phyloP scores from a whole-genome alignment of 2,329 filamentous ascomycete genomes.

The Sclerotiophoma versabilis region DNA sequence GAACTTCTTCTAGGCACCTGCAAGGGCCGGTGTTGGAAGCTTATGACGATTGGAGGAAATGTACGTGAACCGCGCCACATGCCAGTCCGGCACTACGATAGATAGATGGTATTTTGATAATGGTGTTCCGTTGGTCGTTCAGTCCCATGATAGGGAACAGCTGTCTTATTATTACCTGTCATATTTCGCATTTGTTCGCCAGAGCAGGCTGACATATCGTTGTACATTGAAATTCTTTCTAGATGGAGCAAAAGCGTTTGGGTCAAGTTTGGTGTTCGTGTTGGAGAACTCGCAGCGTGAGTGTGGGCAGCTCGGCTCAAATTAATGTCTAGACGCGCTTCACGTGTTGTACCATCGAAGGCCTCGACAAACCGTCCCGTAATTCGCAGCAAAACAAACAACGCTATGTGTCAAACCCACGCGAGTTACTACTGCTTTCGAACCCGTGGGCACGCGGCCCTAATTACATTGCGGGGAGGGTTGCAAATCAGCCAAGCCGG shows the following conservation, averaged over 20 bases:
- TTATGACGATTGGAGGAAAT: constrained; percentile 4
- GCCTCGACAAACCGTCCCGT: background rate
- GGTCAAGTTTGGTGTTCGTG: background rate
- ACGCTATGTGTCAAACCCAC: constrained; percentile 16
- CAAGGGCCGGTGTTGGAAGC: background rate
- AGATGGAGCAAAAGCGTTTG: background rate
- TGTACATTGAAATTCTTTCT: background rate
- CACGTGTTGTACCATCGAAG: background rate
- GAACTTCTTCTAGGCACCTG: background rate
- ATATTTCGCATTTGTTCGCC: background rate
- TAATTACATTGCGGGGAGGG: constrained; percentile 17
- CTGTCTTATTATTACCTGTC: background rate
- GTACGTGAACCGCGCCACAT: constrained; percentile 4
- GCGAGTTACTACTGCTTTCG: constrained; percentile 5
- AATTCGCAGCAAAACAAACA: background rate
- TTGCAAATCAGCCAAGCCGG: constrained; percentile 14
- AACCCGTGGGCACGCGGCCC: constrained; percentile 5
- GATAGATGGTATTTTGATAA: background rate
- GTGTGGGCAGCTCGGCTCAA: background rate
- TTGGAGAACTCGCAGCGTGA: background rate
- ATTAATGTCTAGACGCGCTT: background rate
- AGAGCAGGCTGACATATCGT: background rate
- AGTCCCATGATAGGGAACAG: background rate
- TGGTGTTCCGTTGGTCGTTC: background rate
- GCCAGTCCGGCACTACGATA: background rate